These are phyloP conservation scores for Trichophaea hybrida DNA, from an alignment of 2,329 filamentous ascomycete genomes.

Conservation along the genomic window DNA sequence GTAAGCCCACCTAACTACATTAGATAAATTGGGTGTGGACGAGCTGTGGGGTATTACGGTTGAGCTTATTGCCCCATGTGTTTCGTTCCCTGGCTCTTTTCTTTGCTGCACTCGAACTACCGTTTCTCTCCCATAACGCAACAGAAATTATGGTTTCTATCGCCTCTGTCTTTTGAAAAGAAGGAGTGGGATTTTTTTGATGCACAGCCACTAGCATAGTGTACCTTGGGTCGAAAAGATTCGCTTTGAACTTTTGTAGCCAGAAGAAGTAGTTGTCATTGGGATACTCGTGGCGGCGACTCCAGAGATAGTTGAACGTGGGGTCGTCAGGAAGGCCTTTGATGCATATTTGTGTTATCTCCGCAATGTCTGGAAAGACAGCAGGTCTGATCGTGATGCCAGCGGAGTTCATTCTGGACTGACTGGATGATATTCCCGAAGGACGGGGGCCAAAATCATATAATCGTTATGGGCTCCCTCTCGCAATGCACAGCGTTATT, in stretches of 20 bases:
- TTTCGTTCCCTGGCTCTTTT: not conserved
- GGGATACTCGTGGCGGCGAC: not conserved
- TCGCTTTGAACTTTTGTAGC: not conserved
- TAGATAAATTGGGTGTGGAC: not conserved
- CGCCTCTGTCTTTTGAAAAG: not conserved
- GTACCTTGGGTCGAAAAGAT: not conserved
- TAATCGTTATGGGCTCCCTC: no score
- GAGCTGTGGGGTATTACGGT: not conserved
- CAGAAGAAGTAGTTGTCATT: conserved; percentile 1
- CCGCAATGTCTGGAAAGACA: not conserved
- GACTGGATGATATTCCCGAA: no score
- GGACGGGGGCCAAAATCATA: no score
- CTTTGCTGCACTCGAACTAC: not conserved
- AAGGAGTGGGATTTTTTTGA: not conserved
- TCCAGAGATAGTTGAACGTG: not conserved
- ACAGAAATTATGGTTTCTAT: not conserved
- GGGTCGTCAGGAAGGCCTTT: conserved; percentile 27
- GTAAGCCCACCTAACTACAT: not conserved
- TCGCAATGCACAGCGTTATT: no score
- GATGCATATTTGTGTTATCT: not conserved
- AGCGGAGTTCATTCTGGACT: no score
- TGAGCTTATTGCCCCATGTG: not conserved
- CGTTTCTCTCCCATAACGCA: not conserved
- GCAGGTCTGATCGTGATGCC: not conserved
- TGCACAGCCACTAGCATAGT: not conserved